These are phyloP conservation scores for Penicillium sp. DNA, from an alignment of 2,329 filamentous ascomycete species.

Conservation along the genomic window DNA sequence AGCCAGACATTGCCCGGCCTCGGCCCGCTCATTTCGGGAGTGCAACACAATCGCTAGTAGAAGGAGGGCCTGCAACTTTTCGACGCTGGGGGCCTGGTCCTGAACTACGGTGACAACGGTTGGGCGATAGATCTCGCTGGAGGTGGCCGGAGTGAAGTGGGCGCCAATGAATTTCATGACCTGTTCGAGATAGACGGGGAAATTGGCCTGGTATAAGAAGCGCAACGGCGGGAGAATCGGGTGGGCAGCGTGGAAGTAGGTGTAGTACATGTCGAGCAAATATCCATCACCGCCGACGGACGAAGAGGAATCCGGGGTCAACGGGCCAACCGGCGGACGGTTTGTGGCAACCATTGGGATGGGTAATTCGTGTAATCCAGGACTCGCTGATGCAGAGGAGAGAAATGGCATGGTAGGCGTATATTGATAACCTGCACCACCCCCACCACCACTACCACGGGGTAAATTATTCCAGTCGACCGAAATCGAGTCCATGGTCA, in stretches of 20 bases:
- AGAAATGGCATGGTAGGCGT: conserved; percentile 27
- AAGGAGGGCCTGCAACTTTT: conserved; percentile 77
- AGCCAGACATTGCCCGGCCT: conserved; percentile 68
- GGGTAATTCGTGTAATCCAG: conserved; percentile 26
- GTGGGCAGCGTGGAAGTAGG: conserved; percentile 60
- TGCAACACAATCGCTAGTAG: conserved; percentile 79
- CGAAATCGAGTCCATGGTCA: conserved; percentile 49
- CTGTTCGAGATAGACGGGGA: conserved; percentile 54
- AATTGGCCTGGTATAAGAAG: conserved; percentile 41
- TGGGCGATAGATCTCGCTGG: conserved; percentile 50
- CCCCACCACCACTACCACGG: conserved; percentile 26
- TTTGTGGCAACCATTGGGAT: conserved; percentile 20
- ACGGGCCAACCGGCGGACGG: conserved; percentile 29
- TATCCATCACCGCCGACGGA: conserved; percentile 40
- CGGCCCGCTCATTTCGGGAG: conserved; percentile 71
- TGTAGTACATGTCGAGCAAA: conserved; percentile 60
- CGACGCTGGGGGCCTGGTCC: conserved; percentile 53
- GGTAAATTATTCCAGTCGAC: conserved; percentile 43
- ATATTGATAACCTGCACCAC: conserved; percentile 23
- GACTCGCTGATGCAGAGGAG: conserved; percentile 30
- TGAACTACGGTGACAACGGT: conserved; percentile 36
- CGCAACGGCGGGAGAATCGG: conserved; percentile 59
- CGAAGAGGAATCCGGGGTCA: conserved; percentile 43
- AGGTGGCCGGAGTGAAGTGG: conserved; percentile 54
- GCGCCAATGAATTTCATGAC: conserved; percentile 63